A percentile compares a stretch with the other conserved stretches of the same genome.
These are phyloP conservation scores for Thelonectria olida DNA, from an alignment of 2,329 filamentous ascomycete genomes.

Conservation along the genomic window DNA sequence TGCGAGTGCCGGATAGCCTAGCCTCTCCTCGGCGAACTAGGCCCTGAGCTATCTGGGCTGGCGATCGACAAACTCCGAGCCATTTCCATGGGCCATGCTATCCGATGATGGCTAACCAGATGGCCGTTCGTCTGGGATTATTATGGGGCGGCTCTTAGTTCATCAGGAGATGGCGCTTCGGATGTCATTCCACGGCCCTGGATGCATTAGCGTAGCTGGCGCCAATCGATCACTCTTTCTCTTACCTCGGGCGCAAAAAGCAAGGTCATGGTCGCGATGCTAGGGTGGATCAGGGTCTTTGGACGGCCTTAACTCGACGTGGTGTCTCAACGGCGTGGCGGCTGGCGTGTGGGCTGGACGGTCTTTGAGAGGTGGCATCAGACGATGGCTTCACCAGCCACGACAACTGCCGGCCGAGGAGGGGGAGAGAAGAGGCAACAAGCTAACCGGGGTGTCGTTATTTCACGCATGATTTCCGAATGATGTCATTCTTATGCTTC, in stretches of 20 bases:
- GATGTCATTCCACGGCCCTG: not conserved
- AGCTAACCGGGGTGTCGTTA: not conserved
- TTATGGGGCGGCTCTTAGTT: slow-evolving; percentile 1
- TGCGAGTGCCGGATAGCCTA: too few relatives aligned
- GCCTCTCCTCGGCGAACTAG: too few relatives aligned
- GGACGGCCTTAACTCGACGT: not conserved
- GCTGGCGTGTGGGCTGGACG: not conserved
- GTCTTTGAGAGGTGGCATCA: too few relatives aligned
- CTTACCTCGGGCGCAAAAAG: not conserved
- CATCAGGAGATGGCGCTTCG: not conserved
- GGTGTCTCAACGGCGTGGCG: not conserved
- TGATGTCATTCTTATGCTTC: not conserved
- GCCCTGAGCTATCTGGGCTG: too few relatives aligned
- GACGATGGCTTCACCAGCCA: not conserved
- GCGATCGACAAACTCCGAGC: not conserved
- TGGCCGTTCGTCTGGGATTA: not conserved
- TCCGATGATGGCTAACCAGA: not conserved
- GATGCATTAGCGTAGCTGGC: slow-evolving; percentile 2
- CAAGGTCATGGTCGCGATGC: not conserved
- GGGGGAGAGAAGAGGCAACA: slow-evolving; percentile 1
- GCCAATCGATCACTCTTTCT: not conserved
- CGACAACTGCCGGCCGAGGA: not conserved
- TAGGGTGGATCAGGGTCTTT: not conserved
- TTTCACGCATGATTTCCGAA: not conserved
- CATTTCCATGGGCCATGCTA: not conserved